Conservation (phyloP, 192 early-diverging fungal genomes). For the Phycomyces nitens region DNA sequence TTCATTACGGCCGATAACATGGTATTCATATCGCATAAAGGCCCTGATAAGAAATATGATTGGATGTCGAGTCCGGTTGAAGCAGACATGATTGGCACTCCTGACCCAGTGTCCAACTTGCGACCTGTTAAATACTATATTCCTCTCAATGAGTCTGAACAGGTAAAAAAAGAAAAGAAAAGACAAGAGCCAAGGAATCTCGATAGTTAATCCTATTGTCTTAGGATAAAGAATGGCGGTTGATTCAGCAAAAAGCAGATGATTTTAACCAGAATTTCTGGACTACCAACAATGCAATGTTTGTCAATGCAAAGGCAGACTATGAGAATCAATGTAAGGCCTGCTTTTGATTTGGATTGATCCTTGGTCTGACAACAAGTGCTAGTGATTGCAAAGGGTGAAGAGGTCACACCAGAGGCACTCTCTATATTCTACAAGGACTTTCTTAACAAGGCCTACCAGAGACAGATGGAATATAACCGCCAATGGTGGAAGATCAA, state of each 20-base stretch:
- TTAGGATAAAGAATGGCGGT: constrained; percentile 44
- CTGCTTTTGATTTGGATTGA: background rate
- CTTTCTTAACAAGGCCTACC: constrained; percentile 52
- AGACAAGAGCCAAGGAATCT: background rate
- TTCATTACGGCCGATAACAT: too few relatives aligned
- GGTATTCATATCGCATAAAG: too few relatives aligned
- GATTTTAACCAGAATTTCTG: constrained; percentile 55
- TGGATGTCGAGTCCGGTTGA: constrained; percentile 19
- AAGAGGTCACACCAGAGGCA: constrained; percentile 45
- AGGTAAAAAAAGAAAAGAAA: constrained; percentile 25
- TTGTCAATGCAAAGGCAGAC: constrained; percentile 46
- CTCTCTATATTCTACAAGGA: constrained; percentile 58
- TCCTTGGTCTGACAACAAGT: background rate
- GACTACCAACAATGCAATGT: constrained; percentile 51
- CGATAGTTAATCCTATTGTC: background rate
- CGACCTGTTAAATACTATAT: constrained; percentile 51
- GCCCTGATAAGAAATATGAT: background rate
- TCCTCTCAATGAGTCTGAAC: constrained; percentile 37
- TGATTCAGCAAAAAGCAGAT: constrained; percentile 43
- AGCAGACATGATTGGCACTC: constrained; percentile 44
- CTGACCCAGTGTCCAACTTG: constrained; percentile 52
- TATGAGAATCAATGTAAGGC: constrained; percentile 47
- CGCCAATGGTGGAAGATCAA: constrained; percentile 54
- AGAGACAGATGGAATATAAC: constrained; percentile 58
- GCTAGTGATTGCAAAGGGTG: constrained; percentile 38